A percentile compares a stretch with the other conserved stretches of the same genome.
Conservation (phyloP, 371 early-diverging fungal genomes). For the Basidiobolus heterosporus region DNA sequence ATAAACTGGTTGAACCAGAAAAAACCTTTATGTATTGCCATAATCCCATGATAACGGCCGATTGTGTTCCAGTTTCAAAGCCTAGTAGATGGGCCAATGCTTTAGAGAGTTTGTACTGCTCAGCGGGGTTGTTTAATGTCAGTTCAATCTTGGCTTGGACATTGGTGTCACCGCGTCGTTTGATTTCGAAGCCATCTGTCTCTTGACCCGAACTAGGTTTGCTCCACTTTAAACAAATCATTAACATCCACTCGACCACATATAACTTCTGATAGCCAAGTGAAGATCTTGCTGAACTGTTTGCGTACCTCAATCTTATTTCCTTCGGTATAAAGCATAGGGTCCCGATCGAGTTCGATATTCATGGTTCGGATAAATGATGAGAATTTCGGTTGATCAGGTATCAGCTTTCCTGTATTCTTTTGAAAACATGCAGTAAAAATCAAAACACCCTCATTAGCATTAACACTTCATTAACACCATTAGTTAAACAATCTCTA, state of each 20-base stretch:
- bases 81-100: conserved; percentile 52
- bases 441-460: no score
- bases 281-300: no score
- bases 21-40: conserved; percentile 90
- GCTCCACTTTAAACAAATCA: no score
- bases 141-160: conserved; percentile 61
- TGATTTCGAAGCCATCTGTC: conserved; percentile 82
- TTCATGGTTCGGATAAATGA: conserved; percentile 57
- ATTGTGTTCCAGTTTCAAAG: conserved; percentile 54
- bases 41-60: conserved; percentile 63
- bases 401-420: no score
- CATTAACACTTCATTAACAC: no score
- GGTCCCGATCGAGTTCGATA: conserved; percentile 72
- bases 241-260: no score
- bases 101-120: conserved; percentile 61
- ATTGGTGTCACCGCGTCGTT: conserved; percentile 69
- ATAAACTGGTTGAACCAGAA: not conserved
- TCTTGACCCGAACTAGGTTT: conserved; percentile 18
- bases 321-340: conserved; percentile 48
- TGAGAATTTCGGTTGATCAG: no score
- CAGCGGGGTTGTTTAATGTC: conserved; percentile 54
- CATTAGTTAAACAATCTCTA: not conserved
- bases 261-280: no score
- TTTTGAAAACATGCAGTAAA: no score
- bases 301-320: conserved; percentile 45